Conservation (phyloP, 306 rosid genomes). For the Arachis stenosperma region DNA sequence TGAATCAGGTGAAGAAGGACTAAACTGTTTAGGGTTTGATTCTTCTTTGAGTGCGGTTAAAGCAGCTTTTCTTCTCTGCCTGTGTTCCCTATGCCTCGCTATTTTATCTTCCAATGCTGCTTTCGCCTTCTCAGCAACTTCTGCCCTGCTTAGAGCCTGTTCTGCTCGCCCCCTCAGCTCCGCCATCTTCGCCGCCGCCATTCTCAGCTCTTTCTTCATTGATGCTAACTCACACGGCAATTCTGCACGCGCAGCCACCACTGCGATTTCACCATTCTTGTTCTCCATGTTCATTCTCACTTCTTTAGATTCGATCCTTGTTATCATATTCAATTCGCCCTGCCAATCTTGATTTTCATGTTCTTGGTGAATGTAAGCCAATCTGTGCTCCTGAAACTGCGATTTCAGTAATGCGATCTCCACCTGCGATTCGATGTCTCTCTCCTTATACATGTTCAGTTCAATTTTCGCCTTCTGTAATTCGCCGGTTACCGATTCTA, state of each 20-base stretch:
- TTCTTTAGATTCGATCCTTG: conserved; percentile 12
- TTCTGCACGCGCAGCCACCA: neutral
- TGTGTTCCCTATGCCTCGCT: conserved; percentile 59
- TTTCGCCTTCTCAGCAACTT: conserved; percentile 79
- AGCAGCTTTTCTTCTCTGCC: conserved; percentile 66
- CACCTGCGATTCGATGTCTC: conserved; percentile 48
- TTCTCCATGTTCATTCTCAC: conserved; percentile 34
- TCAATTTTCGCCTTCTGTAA: conserved; percentile 48
- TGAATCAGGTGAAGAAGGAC: conserved; percentile 47
- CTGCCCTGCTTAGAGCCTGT: conserved; percentile 82
- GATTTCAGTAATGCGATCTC: conserved; percentile 66
- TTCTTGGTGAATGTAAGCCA: conserved; percentile 30
- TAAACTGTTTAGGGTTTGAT: conserved; percentile 45
- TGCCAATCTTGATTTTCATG: too few species aligned
- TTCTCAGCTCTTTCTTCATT: conserved; percentile 67
- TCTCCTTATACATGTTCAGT: conserved; percentile 43
- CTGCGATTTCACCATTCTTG: conserved; percentile 37
- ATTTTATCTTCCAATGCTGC: conserved; percentile 60
- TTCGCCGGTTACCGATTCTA: conserved; percentile 50
- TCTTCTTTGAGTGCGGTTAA: conserved; percentile 56
- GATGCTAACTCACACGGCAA: conserved; percentile 45
- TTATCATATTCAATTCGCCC: too few species aligned
- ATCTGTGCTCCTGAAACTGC: conserved; percentile 54
- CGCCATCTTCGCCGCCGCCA: conserved; percentile 54
- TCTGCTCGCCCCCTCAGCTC: conserved; percentile 73